Evolutionary conservation across 257 asterid species (phyloP).

Genomic region (Eucommia ulmoides): DNA sequence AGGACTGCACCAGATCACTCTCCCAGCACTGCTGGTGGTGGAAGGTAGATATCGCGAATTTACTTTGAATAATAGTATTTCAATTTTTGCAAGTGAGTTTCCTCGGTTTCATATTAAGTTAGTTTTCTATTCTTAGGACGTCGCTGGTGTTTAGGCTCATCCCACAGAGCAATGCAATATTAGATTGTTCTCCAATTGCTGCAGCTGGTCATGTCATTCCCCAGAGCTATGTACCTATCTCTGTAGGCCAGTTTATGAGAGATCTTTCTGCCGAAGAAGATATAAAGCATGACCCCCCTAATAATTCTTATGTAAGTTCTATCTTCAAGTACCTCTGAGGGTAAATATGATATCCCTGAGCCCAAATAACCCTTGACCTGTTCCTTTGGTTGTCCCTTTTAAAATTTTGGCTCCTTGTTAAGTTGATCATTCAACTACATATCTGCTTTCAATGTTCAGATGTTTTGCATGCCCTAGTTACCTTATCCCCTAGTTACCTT

Average conservation of each 20-base stretch:
- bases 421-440: no score
- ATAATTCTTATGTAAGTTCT: conserved; percentile 54
- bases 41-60: conserved; percentile 43
- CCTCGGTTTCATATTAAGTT: conserved; percentile 13
- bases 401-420: background rate
- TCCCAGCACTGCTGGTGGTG: conserved; percentile 33
- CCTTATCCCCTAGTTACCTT: no score
- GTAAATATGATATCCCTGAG: background rate
- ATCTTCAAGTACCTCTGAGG: conserved; percentile 7
- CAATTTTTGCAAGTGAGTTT: conserved; percentile 10
- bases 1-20: conserved; percentile 37
- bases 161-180: conserved; percentile 88
- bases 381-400: background rate
- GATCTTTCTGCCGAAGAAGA: conserved; percentile 87
- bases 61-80: conserved; percentile 6
- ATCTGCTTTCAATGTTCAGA: no score
- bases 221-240: conserved; percentile 70
- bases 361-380: background rate
- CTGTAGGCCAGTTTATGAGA: conserved; percentile 93
- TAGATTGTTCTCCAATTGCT: conserved; percentile 77
- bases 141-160: conserved; percentile 80
- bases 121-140: conserved; percentile 51
- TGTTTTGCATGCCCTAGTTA: no score
- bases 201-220: conserved; percentile 94
- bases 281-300: conserved; percentile 36